phyloP scores from a whole-genome alignment of 495 filamentous ascomycete species.

The Parathielavia appendiculata region DNA sequence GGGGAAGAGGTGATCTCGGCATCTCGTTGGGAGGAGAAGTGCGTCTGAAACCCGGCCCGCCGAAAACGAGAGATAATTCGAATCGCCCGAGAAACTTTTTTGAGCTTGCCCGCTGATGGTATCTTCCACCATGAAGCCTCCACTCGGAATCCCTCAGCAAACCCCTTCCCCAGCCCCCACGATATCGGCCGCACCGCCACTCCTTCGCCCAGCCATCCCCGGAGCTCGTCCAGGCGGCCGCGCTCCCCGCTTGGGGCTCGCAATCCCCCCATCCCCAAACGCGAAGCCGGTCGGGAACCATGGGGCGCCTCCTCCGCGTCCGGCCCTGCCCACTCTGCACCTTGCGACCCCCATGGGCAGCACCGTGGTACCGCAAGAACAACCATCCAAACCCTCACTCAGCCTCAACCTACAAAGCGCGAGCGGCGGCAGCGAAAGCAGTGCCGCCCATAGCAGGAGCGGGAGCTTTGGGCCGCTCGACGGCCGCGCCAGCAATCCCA shows the following conservation, averaged over 20 bases:
- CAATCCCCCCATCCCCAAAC: slow-evolving; percentile 80
- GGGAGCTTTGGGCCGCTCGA: slow-evolving; percentile 71
- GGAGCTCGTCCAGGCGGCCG: slow-evolving; percentile 61
- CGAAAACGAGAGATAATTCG: no score
- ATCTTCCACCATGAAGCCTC: slow-evolving; percentile 26
- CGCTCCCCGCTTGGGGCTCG: slow-evolving; percentile 75
- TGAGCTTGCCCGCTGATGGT: slow-evolving; percentile 12
- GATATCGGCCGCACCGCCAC: slow-evolving; percentile 74
- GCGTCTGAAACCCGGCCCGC: neutral
- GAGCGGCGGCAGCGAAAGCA: slow-evolving; percentile 66
- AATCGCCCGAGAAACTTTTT: neutral
- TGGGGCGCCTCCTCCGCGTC: slow-evolving; percentile 43
- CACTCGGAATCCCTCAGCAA: slow-evolving; percentile 29
- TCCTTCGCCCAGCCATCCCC: slow-evolving; percentile 78
- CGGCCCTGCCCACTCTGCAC: slow-evolving; percentile 64
- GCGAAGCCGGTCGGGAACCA: slow-evolving; percentile 58
- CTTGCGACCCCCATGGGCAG: slow-evolving; percentile 82
- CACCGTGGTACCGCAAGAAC: slow-evolving; percentile 59
- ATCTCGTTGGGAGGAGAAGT: no score
- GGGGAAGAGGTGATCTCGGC: slow-evolving; percentile 3
- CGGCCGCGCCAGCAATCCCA: slow-evolving; percentile 65
- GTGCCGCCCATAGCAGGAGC: slow-evolving; percentile 61
- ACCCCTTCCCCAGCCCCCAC: slow-evolving; percentile 43
- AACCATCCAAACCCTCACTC: slow-evolving; percentile 33
- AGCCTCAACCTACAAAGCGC: slow-evolving; percentile 51